Evolutionary conservation across 139 green algal genomes (phyloP).

Genomic region (Chlamydomonas schloesseri): DNA sequence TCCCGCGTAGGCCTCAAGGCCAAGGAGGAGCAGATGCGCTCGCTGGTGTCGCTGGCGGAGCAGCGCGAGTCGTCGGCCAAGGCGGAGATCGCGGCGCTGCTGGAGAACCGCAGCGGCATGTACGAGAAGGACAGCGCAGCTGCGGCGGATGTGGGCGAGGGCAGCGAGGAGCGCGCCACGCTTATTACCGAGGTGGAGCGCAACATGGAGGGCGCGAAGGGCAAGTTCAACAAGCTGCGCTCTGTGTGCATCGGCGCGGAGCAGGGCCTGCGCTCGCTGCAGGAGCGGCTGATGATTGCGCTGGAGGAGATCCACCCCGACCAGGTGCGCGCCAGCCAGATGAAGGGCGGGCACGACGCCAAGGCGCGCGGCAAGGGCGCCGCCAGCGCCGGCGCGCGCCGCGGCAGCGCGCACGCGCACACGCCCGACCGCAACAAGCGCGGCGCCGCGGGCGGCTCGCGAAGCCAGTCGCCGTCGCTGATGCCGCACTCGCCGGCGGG

Average conservation of each 20-base stretch:
- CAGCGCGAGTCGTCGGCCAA: slow-evolving; percentile 74
- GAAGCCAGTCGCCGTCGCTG: slow-evolving; percentile 11
- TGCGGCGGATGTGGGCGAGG: slow-evolving; percentile 10
- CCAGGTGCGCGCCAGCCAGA: slow-evolving; percentile 41
- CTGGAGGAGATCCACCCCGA: slow-evolving; percentile 55
- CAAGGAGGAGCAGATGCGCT: slow-evolving; percentile 86
- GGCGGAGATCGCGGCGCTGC: slow-evolving; percentile 69
- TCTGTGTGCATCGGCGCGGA: slow-evolving; percentile 77
- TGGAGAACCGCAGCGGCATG: slow-evolving; percentile 59
- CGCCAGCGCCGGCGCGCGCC: not conserved
- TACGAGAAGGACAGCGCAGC: slow-evolving; percentile 66
- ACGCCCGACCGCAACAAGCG: slow-evolving; percentile 38
- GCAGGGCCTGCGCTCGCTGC: slow-evolving; percentile 69
- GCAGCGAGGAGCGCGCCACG: slow-evolving; percentile 42
- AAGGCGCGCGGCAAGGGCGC: not conserved
- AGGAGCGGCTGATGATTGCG: slow-evolving; percentile 67
- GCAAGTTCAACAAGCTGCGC: slow-evolving; percentile 77
- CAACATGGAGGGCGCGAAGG: slow-evolving; percentile 58
- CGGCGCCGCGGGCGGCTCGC: not conserved
- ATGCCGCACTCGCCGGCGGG: slow-evolving; percentile 14
- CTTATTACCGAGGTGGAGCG: slow-evolving; percentile 62
- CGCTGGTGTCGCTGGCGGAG: slow-evolving; percentile 86
- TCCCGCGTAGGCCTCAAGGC: slow-evolving; percentile 67
- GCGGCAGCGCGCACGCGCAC: not conserved
- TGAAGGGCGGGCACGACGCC: slow-evolving; percentile 29